Conservation (phyloP, 2,329 filamentous ascomycete species). For the Celoporthe dispersa region DNA sequence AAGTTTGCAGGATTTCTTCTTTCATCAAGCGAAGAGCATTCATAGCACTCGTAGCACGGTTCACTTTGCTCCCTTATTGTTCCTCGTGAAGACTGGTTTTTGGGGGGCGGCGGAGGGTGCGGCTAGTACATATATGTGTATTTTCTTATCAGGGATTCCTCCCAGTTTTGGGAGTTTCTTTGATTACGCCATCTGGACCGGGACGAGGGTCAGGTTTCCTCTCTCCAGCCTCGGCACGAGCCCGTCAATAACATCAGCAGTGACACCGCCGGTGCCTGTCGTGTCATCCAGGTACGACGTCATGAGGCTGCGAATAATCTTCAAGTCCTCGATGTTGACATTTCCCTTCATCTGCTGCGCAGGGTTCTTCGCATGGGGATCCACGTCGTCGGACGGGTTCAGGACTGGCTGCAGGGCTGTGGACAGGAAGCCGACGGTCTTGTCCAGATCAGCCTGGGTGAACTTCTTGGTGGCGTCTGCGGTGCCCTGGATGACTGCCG, state of each 20-base stretch:
- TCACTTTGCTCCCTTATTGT: no score
- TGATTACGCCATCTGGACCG: not conserved
- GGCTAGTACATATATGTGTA: no score
- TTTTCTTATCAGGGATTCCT: no score
- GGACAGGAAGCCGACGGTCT: conserved; percentile 42
- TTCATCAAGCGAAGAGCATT: no score
- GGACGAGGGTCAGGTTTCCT: not conserved
- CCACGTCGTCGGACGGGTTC: not conserved
- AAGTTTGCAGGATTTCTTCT: no score
- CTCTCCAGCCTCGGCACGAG: conserved; percentile 3
- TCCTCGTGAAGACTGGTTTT: no score
- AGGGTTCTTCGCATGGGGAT: not conserved
- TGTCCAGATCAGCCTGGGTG: conserved; percentile 38
- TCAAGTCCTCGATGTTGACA: not conserved
- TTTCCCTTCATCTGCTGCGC: not conserved
- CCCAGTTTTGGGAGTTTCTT: no score
- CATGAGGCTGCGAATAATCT: not conserved
- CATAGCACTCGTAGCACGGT: no score
- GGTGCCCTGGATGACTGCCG: conserved; percentile 44
- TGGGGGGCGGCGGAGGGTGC: no score
- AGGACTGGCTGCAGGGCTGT: conserved; percentile 34
- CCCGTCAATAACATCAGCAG: not conserved
- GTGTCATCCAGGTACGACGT: not conserved
- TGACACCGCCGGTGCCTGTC: not conserved
- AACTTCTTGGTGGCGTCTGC: conserved; percentile 38